A percentile compares a stretch with the other conserved stretches of the same genome.
Evolutionary conservation across 331 rosid species (phyloP).

Genomic region (Pyracantha coccinea): DNA sequence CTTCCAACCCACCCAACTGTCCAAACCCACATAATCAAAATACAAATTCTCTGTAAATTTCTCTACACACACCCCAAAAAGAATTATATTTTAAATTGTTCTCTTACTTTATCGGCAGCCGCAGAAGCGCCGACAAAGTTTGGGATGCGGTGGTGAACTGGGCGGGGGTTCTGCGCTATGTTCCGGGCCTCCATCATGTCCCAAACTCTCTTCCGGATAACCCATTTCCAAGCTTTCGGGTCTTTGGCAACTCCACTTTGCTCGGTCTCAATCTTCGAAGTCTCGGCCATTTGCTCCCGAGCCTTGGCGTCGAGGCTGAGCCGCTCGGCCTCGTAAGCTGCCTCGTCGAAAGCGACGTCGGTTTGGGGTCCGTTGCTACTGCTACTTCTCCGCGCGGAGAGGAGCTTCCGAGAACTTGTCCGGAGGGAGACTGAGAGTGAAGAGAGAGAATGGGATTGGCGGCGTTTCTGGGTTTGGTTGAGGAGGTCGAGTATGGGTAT

Average conservation of each 20-base stretch:
- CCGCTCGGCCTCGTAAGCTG: constrained; percentile 70
- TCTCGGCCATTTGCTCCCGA: constrained; percentile 53
- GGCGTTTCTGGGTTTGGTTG: neutral
- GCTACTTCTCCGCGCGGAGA: constrained; percentile 22
- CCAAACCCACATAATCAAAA: constrained; percentile 9
- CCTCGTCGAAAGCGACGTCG: constrained; percentile 43
- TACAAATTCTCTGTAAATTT: neutral
- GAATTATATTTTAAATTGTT: neutral
- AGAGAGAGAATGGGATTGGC: constrained; percentile 2
- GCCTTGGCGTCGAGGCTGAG: constrained; percentile 67
- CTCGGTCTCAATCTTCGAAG: constrained; percentile 21
- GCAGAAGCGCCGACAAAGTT: constrained; percentile 70
- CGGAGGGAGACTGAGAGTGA: constrained; percentile 2
- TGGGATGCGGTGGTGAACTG: constrained; percentile 92
- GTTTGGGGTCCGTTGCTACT: neutral
- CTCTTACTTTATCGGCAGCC: constrained; percentile 62
- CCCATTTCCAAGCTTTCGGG: constrained; percentile 96
- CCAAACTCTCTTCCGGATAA: constrained; percentile 83
- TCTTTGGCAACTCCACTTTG: constrained; percentile 14
- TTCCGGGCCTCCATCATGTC: constrained; percentile 60
- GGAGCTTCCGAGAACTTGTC: constrained; percentile 6
- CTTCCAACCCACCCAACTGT: constrained; percentile 63
- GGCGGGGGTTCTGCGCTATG: constrained; percentile 64
- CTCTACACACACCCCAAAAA: neutral
- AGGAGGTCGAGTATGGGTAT: neutral